These are phyloP conservation scores for Aurantiochytrium sp. DNA, from an alignment of 108 stramenopile genomes.

Conservation along the genomic window DNA sequence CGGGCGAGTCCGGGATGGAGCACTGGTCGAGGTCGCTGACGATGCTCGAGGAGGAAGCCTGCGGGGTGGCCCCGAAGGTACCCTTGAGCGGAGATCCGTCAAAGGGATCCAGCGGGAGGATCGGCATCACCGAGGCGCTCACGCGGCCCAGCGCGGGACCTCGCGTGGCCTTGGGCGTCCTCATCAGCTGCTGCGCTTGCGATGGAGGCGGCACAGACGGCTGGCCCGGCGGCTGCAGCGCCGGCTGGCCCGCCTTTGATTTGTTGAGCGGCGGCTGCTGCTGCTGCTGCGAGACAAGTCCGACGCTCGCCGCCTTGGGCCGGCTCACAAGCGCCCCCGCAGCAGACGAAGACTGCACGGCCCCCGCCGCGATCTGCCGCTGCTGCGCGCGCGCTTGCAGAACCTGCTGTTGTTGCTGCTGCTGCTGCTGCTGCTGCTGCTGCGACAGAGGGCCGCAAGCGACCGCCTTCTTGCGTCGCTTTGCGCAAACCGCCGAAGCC, in stretches of 20 bases:
- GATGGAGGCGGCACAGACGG: neutral
- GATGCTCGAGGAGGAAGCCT: neutral
- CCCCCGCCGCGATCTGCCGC: too few relatives aligned
- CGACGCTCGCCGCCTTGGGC: neutral
- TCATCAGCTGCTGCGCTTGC: neutral
- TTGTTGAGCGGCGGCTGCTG: neutral
- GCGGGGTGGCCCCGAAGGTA: neutral
- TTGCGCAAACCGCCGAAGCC: neutral
- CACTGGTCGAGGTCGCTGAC: slow-evolving; percentile 23
- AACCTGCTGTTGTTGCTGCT: neutral
- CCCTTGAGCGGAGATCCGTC: neutral
- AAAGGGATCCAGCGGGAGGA: neutral
- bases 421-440: neutral
- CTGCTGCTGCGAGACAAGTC: neutral
- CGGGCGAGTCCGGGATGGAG: slow-evolving; percentile 6
- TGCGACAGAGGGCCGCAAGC: neutral
- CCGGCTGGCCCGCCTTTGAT: neutral
- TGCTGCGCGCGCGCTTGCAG: neutral
- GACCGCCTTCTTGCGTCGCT: neutral
- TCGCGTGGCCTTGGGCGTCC: neutral
- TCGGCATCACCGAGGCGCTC: neutral
- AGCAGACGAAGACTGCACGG: too few relatives aligned
- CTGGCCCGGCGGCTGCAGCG: neutral
- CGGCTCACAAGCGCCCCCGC: too few relatives aligned
- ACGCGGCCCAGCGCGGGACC: neutral